Evolutionary conservation across 2,329 filamentous ascomycete genomes (phyloP).

Genomic region (Trichoderma atrobrunneum): DNA sequence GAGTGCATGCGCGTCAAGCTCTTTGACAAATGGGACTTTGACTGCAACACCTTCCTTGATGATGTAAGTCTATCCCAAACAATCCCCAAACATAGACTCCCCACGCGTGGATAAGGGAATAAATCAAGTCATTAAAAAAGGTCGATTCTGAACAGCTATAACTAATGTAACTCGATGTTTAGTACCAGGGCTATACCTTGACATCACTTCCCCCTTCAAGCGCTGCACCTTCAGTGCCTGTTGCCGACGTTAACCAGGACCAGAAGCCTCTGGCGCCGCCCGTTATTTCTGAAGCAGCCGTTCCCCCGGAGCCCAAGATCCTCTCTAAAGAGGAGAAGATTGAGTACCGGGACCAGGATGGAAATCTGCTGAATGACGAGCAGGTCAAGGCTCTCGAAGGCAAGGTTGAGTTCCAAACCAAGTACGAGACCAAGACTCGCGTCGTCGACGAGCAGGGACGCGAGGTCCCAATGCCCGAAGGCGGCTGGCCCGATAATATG

Average conservation of each 20-base stretch:
- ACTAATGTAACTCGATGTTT: constrained; percentile 24
- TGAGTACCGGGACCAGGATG: constrained; percentile 92
- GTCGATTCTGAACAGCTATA: background rate
- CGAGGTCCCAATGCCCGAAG: constrained; percentile 57
- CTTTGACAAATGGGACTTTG: constrained; percentile 90
- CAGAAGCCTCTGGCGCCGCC: constrained; percentile 30
- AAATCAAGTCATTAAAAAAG: background rate
- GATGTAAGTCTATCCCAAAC: constrained; percentile 63
- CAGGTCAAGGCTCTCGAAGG: constrained; percentile 82
- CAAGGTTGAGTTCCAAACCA: constrained; percentile 93
- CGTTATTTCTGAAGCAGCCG: constrained; percentile 49
- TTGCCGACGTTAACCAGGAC: constrained; percentile 22
- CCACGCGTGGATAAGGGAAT: constrained; percentile 23
- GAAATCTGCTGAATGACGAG: constrained; percentile 80
- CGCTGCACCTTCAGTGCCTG: constrained; percentile 27
- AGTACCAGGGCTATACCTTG: constrained; percentile 40
- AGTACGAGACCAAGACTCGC: constrained; percentile 90
- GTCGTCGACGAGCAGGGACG: constrained; percentile 78
- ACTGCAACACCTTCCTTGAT: constrained; percentile 89
- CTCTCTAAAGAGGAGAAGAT: constrained; percentile 71
- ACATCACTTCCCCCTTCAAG: constrained; percentile 25
- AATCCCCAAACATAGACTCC: constrained; percentile 38
- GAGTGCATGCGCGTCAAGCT: constrained; percentile 87
- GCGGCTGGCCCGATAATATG: constrained; percentile 37
- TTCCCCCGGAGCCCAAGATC: constrained; percentile 48